phyloP scores from a whole-genome alignment of 805 yeast species.

The Yarrowia sp. region DNA sequence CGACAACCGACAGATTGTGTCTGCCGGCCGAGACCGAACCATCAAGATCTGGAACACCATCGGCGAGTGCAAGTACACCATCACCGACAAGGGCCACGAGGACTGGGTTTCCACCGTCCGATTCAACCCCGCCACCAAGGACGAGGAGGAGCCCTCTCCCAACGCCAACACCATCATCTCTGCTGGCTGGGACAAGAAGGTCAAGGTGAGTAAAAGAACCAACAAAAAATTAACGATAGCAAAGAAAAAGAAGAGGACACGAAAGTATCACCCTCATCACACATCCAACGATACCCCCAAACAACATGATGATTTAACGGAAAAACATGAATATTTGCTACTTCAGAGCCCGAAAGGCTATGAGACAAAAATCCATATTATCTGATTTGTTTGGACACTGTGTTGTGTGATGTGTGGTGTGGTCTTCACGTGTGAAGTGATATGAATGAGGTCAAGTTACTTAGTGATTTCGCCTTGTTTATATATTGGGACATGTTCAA shows the following conservation, averaged over 20 bases:
- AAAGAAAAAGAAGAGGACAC: neutral
- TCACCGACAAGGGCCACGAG: constrained; percentile 80
- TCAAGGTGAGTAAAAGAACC: constrained; percentile 81
- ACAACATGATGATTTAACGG: constrained; percentile 21
- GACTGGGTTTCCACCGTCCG: constrained; percentile 99
- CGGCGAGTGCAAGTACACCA: constrained; percentile 95
- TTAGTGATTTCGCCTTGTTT: too few relatives aligned
- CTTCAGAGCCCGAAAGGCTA: constrained; percentile 85
- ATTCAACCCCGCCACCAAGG: constrained; percentile 77
- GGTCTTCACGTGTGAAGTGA: neutral
- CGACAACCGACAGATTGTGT: constrained; percentile 96
- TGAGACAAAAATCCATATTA: constrained; percentile 77
- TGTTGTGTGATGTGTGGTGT: neutral
- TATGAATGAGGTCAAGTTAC: too few relatives aligned
- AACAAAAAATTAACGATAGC: too few relatives aligned
- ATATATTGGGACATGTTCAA: too few relatives aligned
- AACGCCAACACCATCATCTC: constrained; percentile 80
- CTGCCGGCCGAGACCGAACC: constrained; percentile 99
- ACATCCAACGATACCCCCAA: neutral
- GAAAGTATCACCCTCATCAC: neutral
- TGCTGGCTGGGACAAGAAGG: constrained; percentile 98
- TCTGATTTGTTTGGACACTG: neutral
- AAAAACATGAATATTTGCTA: constrained; percentile 83
- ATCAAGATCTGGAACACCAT: constrained; percentile 99
- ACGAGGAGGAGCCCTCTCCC: constrained; percentile 45